Evolutionary conservation across 306 rosid genomes (phyloP), one percentile per base, ranked within the genome.

Genomic region (Rosa rugosa): DNA sequence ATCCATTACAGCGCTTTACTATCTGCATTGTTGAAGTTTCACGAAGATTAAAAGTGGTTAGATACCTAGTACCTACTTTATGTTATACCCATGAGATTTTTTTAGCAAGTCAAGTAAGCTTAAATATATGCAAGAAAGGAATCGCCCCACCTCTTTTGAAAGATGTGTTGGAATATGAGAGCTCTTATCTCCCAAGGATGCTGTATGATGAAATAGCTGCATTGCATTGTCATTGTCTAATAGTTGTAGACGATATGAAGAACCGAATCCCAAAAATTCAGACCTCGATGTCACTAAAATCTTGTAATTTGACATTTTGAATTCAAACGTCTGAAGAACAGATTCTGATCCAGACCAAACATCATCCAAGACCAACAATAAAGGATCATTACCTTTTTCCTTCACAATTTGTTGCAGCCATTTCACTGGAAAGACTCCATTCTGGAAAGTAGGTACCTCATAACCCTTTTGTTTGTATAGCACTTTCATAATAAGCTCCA

Each of bases 201-300:
- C 31, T 27, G 31, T 27, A 27, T 27, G 31, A 27, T 27, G 31
- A 27, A 27, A 27, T 27, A 27, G 31, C 31, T 27, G 73, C 49
- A 45, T 82, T 56, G 92, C 88, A 81, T 85, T 80, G 64, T 41
- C 66, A 9, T 80, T 76, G 14, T 54, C 70, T 54, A 90, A 85
- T 34, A 86, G 72, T 80, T 69, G 76, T 82, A 88, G 82, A 18
- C 51, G 18, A 16, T 66, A 54, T 14, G 80, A 80, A 45, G 34
- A 0, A 1, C 84, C 73, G 31, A 84, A 87, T 69, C 83, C 62
- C 59, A 17, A 49, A 17, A 88, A 83, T 46, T 47, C 23, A 66
- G 71, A 66, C 46, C 71, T 66, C 22, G 71, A 66, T 36, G n/a
- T 66, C 5, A 31, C 71, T 13, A 66, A 9, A 77, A 86, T 85